These are phyloP conservation scores for Coniochaeta hoffmannii DNA, from an alignment of 2,329 filamentous ascomycete species.

Conservation along the genomic window DNA sequence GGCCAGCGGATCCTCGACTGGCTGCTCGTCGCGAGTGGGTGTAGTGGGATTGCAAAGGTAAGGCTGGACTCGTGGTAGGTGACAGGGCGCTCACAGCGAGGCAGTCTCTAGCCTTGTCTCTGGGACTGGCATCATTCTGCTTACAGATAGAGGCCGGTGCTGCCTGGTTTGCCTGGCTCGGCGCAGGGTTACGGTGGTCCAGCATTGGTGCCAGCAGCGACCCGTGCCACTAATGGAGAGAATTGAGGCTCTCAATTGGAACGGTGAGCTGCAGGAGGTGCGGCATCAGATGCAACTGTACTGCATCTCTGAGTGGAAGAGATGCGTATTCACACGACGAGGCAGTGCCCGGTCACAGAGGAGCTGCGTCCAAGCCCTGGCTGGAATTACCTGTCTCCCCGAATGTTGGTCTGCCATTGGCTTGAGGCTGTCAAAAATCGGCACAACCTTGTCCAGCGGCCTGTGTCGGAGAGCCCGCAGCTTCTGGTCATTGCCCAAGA, in stretches of 20 bases:
- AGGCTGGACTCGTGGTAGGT: background rate
- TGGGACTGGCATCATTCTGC: background rate
- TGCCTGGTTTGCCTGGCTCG: background rate
- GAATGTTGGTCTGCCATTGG: too few relatives aligned
- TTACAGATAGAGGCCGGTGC: background rate
- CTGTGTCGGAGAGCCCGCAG: too few relatives aligned
- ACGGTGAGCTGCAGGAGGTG: background rate
- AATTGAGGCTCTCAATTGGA: background rate
- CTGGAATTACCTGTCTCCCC: background rate
- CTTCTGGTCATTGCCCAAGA: too few relatives aligned
- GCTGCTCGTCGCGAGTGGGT: background rate
- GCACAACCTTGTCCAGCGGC: too few relatives aligned
- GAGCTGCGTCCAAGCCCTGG: background rate
- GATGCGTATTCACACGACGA: too few relatives aligned
- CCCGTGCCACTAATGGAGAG: background rate
- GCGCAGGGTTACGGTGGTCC: background rate
- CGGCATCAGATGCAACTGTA: background rate
- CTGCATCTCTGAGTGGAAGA: background rate
- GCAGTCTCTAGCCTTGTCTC: background rate
- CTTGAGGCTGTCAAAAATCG: too few relatives aligned
- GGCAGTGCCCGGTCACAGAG: background rate
- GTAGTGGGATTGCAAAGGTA: background rate
- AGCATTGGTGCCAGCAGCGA: background rate
- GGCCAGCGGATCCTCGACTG: background rate
- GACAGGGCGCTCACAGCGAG: background rate